Conservation (phyloP, 169 alveolate genomes). For the Eimeria necatrix region DNA sequence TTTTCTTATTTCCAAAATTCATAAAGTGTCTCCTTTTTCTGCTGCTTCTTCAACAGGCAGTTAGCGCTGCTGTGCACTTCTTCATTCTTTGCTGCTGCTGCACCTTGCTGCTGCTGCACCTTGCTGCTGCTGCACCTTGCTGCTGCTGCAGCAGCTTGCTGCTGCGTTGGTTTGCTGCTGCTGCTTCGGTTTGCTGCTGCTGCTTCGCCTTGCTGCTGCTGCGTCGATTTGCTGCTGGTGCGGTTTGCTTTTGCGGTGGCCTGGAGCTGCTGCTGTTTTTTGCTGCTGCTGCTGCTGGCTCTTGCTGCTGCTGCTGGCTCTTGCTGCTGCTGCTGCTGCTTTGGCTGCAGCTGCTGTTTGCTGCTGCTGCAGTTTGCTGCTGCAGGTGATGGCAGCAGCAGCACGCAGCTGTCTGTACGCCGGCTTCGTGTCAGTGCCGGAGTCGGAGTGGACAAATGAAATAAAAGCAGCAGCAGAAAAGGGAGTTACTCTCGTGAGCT, state of each 20-base stretch:
- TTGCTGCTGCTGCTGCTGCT: not conserved
- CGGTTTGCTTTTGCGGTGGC: too few species aligned
- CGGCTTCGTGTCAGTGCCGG: not conserved
- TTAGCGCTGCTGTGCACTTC: not conserved
- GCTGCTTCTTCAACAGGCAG: not conserved
- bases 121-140: too few species aligned
- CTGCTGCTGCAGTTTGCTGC: too few species aligned
- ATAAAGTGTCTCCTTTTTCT: not conserved
- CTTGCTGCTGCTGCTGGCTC: too few species aligned
- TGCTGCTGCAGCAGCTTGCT: too few species aligned
- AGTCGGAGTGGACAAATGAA: not conserved
- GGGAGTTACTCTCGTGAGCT: not conserved
- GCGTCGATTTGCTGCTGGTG: too few species aligned
- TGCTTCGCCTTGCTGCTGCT: too few species aligned
- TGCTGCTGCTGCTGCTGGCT: not conserved
- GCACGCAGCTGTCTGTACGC: constrained; percentile 13
- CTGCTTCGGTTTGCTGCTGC: too few species aligned
- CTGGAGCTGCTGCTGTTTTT: too few species aligned
- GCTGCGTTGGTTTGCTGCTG: constrained; percentile 17
- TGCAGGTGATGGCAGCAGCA: constrained; percentile 20
- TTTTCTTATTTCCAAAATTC: not conserved
- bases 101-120: too few species aligned
- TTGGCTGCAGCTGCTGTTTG: constrained; percentile 25
- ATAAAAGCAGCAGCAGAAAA: constrained; percentile 11
- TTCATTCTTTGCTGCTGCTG: not conserved